Evolutionary conservation across 2,329 filamentous ascomycete species (phyloP).

Genomic region (Didymella keratinophila): DNA sequence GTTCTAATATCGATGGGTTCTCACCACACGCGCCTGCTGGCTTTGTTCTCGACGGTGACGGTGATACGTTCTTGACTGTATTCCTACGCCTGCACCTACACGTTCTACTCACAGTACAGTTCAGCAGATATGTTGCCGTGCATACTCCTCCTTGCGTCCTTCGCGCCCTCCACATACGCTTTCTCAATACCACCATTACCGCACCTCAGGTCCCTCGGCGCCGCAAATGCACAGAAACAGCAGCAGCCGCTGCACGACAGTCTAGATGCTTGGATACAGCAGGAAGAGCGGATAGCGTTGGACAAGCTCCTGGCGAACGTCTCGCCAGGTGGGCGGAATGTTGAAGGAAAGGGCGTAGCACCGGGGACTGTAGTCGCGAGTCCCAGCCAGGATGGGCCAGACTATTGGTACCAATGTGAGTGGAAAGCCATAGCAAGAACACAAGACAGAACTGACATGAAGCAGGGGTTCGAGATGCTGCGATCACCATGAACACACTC

Average conservation of each 20-base stretch:
- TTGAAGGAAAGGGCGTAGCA: constrained; percentile 43
- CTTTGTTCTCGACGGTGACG: background rate
- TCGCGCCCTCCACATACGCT: constrained; percentile 33
- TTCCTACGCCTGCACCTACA: background rate
- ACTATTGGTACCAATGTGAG: constrained; percentile 57
- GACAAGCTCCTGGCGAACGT: constrained; percentile 54
- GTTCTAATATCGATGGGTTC: constrained; percentile 6
- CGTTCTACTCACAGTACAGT: background rate
- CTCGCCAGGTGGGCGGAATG: constrained; percentile 52
- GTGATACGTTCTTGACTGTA: background rate
- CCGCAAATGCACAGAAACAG: constrained; percentile 26
- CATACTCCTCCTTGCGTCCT: constrained; percentile 28
- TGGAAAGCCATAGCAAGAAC: background rate
- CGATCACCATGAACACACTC: constrained; percentile 53
- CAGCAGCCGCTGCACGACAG: constrained; percentile 42
- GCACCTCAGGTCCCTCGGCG: constrained; percentile 28
- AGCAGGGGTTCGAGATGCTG: constrained; percentile 55
- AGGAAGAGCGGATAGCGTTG: constrained; percentile 47
- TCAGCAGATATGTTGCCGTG: constrained; percentile 9
- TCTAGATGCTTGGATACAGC: constrained; percentile 48
- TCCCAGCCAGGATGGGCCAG: constrained; percentile 50
- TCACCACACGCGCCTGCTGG: constrained; percentile 1
- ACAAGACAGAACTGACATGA: constrained; percentile 12
- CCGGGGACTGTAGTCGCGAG: constrained; percentile 55
- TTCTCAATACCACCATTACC: constrained; percentile 41